phyloP scores from a whole-genome alignment of 129 eudicot species.

The Mikania micrantha region DNA sequence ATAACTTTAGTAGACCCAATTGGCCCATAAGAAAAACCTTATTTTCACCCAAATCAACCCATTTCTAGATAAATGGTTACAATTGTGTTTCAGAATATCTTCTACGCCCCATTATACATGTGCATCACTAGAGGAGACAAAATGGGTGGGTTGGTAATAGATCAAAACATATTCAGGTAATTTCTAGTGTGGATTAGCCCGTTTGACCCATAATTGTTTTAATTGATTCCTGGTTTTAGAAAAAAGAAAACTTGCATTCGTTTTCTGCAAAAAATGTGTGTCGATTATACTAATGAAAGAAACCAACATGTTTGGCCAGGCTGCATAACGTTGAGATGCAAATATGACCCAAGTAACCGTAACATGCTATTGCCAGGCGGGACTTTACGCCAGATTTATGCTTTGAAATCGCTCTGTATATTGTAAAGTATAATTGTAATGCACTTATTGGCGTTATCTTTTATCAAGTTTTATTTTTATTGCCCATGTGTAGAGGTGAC shows the following conservation, averaged over 20 bases:
- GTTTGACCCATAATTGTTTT: background rate
- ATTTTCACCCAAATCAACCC: too few species aligned
- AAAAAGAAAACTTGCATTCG: background rate
- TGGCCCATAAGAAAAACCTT: too few species aligned
- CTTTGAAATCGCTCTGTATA: constrained; percentile 13
- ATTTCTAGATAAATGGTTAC: too few species aligned
- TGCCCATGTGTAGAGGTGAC: background rate
- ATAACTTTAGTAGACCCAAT: too few species aligned
- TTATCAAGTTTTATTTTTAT: background rate
- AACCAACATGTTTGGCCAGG: constrained; percentile 17
- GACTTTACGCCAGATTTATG: background rate
- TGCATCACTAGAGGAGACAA: background rate
- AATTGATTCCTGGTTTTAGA: background rate
- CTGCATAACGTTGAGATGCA: constrained; percentile 11
- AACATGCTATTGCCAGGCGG: constrained; percentile 4
- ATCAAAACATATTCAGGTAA: background rate
- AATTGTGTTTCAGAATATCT: background rate
- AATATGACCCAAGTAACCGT: background rate
- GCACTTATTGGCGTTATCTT: background rate
- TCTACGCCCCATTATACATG: background rate
- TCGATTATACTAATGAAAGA: background rate
- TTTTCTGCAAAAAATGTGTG: background rate
- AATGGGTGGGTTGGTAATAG: background rate
- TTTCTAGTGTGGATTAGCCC: background rate
- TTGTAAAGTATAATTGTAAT: background rate